Conservation (phyloP, 164 flowering plant genomes). For the Magnolia officinalis region DNA sequence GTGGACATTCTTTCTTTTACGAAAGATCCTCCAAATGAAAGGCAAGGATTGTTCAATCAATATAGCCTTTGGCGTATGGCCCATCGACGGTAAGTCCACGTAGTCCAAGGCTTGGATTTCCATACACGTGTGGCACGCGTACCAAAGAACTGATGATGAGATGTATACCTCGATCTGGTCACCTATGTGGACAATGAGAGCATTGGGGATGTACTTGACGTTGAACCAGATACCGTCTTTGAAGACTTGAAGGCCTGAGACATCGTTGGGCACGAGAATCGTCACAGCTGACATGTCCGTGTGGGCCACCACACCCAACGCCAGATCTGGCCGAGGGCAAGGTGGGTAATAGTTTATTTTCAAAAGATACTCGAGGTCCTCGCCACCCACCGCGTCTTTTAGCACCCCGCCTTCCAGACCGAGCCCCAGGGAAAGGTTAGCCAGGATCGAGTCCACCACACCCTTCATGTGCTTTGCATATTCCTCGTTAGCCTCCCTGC, state of each 20-base stretch:
- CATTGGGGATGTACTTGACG: conserved; percentile 33
- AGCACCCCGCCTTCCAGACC: conserved; percentile 27
- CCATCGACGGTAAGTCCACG: too few species aligned
- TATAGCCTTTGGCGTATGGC: too few species aligned
- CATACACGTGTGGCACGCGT: too few species aligned
- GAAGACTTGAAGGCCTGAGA: conserved; percentile 42
- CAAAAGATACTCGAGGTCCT: conserved; percentile 24
- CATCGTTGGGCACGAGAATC: conserved; percentile 36
- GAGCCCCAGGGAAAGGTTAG: conserved; percentile 37
- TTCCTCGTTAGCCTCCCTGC: conserved; percentile 56
- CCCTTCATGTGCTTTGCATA: conserved; percentile 34
- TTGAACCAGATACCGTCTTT: conserved; percentile 32
- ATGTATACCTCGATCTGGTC: conserved; percentile 36
- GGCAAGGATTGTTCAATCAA: too few species aligned
- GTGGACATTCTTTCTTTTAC: too few species aligned
- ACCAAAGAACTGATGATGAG: too few species aligned
- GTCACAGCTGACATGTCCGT: conserved; percentile 38
- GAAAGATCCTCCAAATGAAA: too few species aligned
- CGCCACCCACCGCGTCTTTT: conserved; percentile 33
- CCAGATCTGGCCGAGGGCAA: conserved; percentile 46
- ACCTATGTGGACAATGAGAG: conserved; percentile 37
- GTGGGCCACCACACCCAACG: conserved; percentile 41
- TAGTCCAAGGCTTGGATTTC: too few species aligned
- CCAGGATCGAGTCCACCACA: conserved; percentile 44
- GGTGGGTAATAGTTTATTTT: conserved; percentile 37